A percentile compares a stretch with the other conserved stretches of the same genome.
These are phyloP conservation scores for Cercospora sp. DNA, from an alignment of 2,329 filamentous ascomycete species.

Conservation along the genomic window DNA sequence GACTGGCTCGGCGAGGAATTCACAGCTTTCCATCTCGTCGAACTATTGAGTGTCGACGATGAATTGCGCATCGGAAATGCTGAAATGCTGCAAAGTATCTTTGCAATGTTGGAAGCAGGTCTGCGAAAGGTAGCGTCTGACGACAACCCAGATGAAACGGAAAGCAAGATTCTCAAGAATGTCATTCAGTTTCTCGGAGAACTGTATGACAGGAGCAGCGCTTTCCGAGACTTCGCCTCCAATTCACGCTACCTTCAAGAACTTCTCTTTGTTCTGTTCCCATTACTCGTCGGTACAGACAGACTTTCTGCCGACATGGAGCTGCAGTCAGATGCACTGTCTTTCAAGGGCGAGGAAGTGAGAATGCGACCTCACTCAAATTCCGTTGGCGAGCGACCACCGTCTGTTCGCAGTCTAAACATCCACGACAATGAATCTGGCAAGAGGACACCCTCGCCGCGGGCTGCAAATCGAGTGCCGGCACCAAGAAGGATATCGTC, in stretches of 20 bases:
- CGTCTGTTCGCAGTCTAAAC: slow-evolving; percentile 71
- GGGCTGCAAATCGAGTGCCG: slow-evolving; percentile 51
- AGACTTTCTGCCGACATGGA: slow-evolving; percentile 80
- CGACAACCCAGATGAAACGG: slow-evolving; percentile 53
- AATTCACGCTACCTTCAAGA: slow-evolving; percentile 79
- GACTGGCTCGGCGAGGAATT: slow-evolving; percentile 73
- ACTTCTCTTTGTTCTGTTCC: slow-evolving; percentile 78
- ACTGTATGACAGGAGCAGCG: slow-evolving; percentile 71
- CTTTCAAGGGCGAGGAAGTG: slow-evolving; percentile 82
- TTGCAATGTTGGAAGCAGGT: slow-evolving; percentile 83
- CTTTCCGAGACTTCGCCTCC: slow-evolving; percentile 80
- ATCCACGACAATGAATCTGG: slow-evolving; percentile 48
- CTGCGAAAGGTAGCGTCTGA: slow-evolving; percentile 68
- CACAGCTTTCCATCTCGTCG: slow-evolving; percentile 70
- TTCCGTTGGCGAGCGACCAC: slow-evolving; percentile 55
- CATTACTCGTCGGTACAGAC: slow-evolving; percentile 83
- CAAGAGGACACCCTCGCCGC: slow-evolving; percentile 40
- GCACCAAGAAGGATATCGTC: slow-evolving; percentile 80
- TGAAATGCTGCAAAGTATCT: slow-evolving; percentile 76
- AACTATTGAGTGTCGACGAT: slow-evolving; percentile 63
- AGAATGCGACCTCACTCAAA: slow-evolving; percentile 74
- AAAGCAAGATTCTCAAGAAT: slow-evolving; percentile 64
- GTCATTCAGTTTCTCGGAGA: slow-evolving; percentile 77
- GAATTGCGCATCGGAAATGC: slow-evolving; percentile 69
- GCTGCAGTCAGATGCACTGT: slow-evolving; percentile 78